Evolutionary conservation across 495 filamentous ascomycete genomes (phyloP), one percentile per base, ranked within the genome.

Genomic region (Arthonia radiata): DNA sequence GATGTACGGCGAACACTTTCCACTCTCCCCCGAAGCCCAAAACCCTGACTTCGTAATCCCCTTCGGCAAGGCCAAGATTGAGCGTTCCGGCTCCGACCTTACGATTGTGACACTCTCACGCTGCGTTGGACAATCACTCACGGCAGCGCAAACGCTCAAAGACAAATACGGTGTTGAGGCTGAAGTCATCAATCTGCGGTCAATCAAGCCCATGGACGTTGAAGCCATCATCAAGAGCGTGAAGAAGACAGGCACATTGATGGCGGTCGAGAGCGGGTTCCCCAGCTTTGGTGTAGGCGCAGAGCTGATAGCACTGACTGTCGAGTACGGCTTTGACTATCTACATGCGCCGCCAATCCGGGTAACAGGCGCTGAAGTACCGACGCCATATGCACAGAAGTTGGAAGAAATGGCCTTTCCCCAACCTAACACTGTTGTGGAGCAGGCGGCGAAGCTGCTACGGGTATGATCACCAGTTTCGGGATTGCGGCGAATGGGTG

Each of bases 301-400:
- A 29, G 86, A 97, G 58, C 75, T 97, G 40, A 61, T 97, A 19
- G 86, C 86, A 25, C 57, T 90, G 22, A 71, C 77, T 30, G 89
- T 89, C 76, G 86, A 97, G 54, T 94, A 93, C 50, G 83, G 68
- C 32, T 97, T 94, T 49, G 86, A 94, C 57, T 92, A 89, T 59
- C 66, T 97, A 34, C 71, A 90, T 35, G 76, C 77, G 36, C 86
- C 86, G 22, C 86, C 80, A 32, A 72, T 83, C 47, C 67, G 83
- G 50, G 67, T 94, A 39, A 91, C 79, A 30, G 86, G 83, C 51
- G 83, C 86, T 32, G 83, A 93, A 50, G 86, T 94, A 8, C 83
- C 82, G 30, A 92, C 82, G 24, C 82, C 83, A 27, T 93, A 93
- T 50, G 79, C 81, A 25, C 53, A 65, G 46, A 70, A 71, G 38